Conservation (phyloP, 495 filamentous ascomycete genomes). For the Tuber magnatum region DNA sequence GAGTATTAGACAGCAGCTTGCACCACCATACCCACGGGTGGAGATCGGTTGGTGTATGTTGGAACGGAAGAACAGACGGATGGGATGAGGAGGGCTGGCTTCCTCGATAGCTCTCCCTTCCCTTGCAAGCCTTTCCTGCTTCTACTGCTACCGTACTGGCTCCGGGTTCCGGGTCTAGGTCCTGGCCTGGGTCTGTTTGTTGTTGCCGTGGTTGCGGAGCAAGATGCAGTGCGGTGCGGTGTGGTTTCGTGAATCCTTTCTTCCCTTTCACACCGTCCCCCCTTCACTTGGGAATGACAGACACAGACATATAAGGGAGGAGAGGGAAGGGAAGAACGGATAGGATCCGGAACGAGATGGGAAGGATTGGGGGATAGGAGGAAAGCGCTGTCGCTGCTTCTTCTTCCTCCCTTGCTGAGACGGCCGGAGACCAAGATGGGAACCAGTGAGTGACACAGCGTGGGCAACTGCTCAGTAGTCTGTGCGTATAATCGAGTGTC, state of each 20-base stretch:
- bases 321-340: background rate
- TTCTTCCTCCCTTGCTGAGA: background rate
- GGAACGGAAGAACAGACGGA: background rate
- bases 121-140: background rate
- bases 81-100: background rate
- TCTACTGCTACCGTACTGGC: background rate
- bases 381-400: background rate
- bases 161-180: background rate
- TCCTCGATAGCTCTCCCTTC: background rate
- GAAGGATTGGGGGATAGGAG: background rate
- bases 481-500: background rate
- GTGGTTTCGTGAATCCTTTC: background rate
- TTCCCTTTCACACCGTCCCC: background rate
- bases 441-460: background rate
- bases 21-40: slow-evolving; percentile 29
- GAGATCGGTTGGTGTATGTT: slow-evolving; percentile 1
- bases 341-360: background rate
- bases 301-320: background rate
- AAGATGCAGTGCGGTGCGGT: background rate
- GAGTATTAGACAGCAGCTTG: slow-evolving; percentile 25
- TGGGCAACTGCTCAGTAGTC: background rate
- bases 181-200: background rate
- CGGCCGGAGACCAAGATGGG: background rate
- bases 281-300: background rate
- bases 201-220: background rate